These are phyloP conservation scores for Cryptococcus sp. DNA, from an alignment of 1,284 basidiomycete species.

Conservation along the genomic window DNA sequence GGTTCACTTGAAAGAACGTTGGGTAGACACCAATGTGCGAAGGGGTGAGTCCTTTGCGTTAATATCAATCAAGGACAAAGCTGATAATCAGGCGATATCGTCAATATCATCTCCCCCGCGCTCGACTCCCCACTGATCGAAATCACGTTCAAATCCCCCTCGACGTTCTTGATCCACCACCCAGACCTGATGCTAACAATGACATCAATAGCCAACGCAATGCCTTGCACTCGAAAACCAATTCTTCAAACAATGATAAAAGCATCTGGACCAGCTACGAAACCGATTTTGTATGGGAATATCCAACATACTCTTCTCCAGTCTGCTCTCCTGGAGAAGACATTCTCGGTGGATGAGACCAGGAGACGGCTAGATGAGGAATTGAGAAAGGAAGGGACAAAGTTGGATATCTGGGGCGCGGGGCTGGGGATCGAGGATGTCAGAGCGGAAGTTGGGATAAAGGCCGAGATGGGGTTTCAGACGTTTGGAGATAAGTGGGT, in stretches of 20 bases:
- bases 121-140: slow-evolving; percentile 25
- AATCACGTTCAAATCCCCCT: slow-evolving; percentile 38
- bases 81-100: slow-evolving; percentile 62
- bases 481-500: slow-evolving; percentile 43
- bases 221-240: slow-evolving; percentile 75
- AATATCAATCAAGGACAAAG: background rate
- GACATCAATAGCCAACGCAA: slow-evolving; percentile 75
- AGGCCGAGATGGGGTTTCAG: slow-evolving; percentile 39
- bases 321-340: slow-evolving; percentile 55
- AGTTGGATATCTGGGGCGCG: slow-evolving; percentile 45
- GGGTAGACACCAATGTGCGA: slow-evolving; percentile 32
- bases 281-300: slow-evolving; percentile 73
- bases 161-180: slow-evolving; percentile 64
- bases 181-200: slow-evolving; percentile 86
- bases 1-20: slow-evolving; percentile 43
- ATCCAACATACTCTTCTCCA: slow-evolving; percentile 87
- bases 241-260: slow-evolving; percentile 64
- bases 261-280: slow-evolving; percentile 49
- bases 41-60: slow-evolving; percentile 12
- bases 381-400: slow-evolving; percentile 32
- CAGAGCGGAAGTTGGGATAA: slow-evolving; percentile 36
- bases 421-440: slow-evolving; percentile 43
- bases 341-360: slow-evolving; percentile 31
- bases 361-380: slow-evolving; percentile 30
- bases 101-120: slow-evolving; percentile 62